A percentile compares a stretch with the other conserved stretches of the same genome.
phyloP scores from a whole-genome alignment of 2,329 filamentous ascomycete genomes.

The Cordyceps tenuipes region DNA sequence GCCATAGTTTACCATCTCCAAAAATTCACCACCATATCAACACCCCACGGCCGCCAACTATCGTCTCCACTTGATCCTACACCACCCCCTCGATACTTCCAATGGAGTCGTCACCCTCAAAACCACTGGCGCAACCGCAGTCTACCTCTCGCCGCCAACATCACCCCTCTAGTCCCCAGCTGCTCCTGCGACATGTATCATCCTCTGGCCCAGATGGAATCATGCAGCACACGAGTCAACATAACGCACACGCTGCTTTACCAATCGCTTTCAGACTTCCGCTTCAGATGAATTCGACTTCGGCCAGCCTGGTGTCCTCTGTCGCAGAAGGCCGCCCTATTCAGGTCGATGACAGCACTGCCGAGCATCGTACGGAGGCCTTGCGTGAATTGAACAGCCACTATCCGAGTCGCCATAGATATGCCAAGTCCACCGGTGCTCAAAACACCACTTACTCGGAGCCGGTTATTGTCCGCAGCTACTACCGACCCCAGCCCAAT shows the following conservation, averaged over 20 bases:
- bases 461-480: conserved; percentile 58
- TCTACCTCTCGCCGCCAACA: neutral
- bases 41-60: neutral
- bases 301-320: conserved; percentile 44
- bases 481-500: conserved; percentile 38
- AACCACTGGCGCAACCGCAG: neutral
- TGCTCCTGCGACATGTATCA: neutral
- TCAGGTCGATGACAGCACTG: conserved; percentile 47
- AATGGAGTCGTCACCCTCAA: conserved; percentile 2
- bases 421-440: conserved; percentile 47
- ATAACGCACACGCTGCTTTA: conserved; percentile 22
- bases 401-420: conserved; percentile 48
- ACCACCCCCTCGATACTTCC: neutral
- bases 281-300: conserved; percentile 41
- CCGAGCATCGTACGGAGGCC: conserved; percentile 49
- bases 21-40: neutral
- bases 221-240: neutral
- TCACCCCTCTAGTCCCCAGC: neutral
- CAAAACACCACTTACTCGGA: conserved; percentile 53
- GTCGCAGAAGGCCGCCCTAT: conserved; percentile 49
- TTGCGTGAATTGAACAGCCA: conserved; percentile 51
- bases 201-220: neutral
- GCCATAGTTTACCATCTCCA: neutral
- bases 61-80: neutral
- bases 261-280: conserved; percentile 41